phyloP scores from a whole-genome alignment of 768 basidiomycete species.

The Leccinum broughii region DNA sequence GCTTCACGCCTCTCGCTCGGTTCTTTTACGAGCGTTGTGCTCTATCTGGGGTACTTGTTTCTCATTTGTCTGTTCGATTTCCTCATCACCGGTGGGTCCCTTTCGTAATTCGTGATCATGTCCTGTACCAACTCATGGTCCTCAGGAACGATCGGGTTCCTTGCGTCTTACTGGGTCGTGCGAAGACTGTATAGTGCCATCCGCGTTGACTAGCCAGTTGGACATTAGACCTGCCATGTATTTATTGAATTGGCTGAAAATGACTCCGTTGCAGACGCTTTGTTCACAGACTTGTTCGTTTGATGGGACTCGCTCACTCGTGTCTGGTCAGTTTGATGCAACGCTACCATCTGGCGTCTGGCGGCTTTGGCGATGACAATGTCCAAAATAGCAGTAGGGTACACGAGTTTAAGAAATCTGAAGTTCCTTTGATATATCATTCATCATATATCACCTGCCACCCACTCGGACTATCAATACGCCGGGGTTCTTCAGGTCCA shows the following conservation, averaged over 20 bases:
- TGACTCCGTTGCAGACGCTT: neutral
- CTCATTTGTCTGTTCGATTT: constrained; percentile 83
- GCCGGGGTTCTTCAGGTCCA: constrained; percentile 81
- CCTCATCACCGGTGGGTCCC: constrained; percentile 70
- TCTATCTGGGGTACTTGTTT: constrained; percentile 91
- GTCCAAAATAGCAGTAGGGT: neutral
- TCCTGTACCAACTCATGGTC: constrained; percentile 6
- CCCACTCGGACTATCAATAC: constrained; percentile 69
- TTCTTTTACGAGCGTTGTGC: constrained; percentile 73
- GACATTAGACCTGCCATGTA: constrained; percentile 10
- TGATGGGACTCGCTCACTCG: neutral
- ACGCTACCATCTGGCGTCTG: neutral
- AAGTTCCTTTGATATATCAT: neutral
- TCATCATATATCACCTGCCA: neutral
- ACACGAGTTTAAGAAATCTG: neutral
- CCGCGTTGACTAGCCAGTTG: constrained; percentile 57
- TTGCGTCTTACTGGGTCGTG: constrained; percentile 91
- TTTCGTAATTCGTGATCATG: neutral
- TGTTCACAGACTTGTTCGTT: neutral
- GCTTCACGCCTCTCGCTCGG: constrained; percentile 81
- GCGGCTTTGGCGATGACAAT: neutral
- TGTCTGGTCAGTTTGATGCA: neutral
- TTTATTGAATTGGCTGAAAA: constrained; percentile 10
- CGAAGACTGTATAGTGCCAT: constrained; percentile 80
- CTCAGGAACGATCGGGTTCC: constrained; percentile 87